These are phyloP conservation scores for Alternaria brassicicola DNA, from an alignment of 2,329 filamentous ascomycete species.

Conservation along the genomic window DNA sequence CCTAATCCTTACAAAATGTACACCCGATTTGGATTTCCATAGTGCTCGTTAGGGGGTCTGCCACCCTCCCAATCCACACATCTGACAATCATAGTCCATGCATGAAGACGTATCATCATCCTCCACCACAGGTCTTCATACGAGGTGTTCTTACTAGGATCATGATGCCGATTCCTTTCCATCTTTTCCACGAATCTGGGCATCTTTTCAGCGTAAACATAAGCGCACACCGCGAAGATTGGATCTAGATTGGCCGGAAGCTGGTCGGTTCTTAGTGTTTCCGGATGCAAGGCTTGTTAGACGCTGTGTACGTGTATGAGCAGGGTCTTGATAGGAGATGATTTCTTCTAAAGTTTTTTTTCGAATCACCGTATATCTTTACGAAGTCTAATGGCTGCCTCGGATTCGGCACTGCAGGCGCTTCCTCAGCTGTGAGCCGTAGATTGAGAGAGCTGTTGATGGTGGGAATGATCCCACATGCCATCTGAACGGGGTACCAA, in stretches of 20 bases:
- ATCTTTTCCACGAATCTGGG: neutral
- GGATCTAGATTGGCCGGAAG: neutral
- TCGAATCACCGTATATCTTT: neutral
- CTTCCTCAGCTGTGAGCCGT: neutral
- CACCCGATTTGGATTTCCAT: neutral
- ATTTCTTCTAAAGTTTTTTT: neutral
- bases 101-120: neutral
- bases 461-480: neutral
- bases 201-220: neutral
- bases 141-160: neutral
- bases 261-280: neutral
- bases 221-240: neutral
- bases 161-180: neutral
- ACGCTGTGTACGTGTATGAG: neutral
- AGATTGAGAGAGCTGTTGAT: neutral
- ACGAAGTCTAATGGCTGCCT: neutral
- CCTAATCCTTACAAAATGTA: neutral
- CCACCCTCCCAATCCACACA: neutral
- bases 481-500: too few relatives aligned
- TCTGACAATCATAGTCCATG: neutral
- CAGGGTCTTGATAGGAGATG: accelerated
- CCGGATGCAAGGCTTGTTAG: neutral
- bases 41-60: neutral
- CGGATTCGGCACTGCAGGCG: neutral
- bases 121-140: neutral